Evolutionary conservation across 2,329 filamentous ascomycete genomes (phyloP).

Genomic region (Ceratocystis cacaofunesta): DNA sequence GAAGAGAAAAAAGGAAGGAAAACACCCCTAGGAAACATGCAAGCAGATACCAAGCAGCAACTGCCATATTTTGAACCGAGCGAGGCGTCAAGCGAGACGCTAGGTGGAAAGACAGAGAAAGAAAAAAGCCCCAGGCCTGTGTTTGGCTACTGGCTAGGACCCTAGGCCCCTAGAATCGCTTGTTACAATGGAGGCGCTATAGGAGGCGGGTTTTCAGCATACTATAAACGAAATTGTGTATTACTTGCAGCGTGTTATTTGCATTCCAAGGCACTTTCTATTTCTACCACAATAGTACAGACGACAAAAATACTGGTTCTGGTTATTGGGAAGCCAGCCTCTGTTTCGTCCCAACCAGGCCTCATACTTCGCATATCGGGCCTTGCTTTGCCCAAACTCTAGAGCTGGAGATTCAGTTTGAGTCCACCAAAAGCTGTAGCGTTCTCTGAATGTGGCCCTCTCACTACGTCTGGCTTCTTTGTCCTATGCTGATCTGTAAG

Average conservation of each 20-base stretch:
- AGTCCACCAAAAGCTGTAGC: no score
- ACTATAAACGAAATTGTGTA: no score
- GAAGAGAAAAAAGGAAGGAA: neutral
- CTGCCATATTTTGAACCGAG: neutral
- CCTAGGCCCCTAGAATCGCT: no score
- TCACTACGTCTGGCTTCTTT: neutral
- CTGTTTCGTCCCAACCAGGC: no score
- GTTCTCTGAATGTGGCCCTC: neutral
- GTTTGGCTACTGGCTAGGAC: neutral
- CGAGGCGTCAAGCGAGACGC: neutral
- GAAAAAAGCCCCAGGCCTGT: neutral
- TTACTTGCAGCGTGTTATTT: no score
- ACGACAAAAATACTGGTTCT: no score
- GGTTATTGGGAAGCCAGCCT: no score
- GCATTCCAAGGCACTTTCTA: no score
- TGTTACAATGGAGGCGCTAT: neutral
- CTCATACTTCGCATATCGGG: no score
- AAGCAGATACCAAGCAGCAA: neutral
- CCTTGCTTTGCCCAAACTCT: no score
- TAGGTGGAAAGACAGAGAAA: neutral
- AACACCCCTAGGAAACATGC: neutral
- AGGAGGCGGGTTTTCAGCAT: neutral
- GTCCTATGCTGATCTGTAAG: neutral
- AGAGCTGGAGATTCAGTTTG: no score
- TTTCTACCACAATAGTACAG: no score